Conservation (phyloP, 352 stramenopile species). For the Phytophthora crassamura region DNA sequence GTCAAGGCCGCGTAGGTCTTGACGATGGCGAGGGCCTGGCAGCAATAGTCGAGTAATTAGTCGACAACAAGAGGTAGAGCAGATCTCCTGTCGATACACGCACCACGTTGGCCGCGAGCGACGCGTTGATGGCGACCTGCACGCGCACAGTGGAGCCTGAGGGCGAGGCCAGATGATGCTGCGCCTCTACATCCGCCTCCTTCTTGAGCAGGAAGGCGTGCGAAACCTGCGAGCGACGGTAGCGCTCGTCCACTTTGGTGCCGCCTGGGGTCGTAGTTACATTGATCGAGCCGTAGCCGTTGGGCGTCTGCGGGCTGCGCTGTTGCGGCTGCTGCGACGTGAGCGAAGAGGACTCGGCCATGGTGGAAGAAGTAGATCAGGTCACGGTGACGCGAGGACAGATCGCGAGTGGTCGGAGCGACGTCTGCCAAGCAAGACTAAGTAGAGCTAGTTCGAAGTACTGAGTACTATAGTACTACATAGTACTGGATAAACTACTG, state of each 20-base stretch:
- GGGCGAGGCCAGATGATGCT: conserved; percentile 45
- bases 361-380: not conserved
- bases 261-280: conserved; percentile 23
- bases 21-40: conserved; percentile 59
- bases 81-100: conserved; percentile 16
- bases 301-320: conserved; percentile 20
- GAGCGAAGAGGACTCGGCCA: conserved; percentile 26
- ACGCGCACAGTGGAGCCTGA: conserved; percentile 43
- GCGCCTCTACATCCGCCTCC: conserved; percentile 53
- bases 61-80: conserved; percentile 1
- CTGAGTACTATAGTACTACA: too few species aligned
- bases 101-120: conserved; percentile 76
- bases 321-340: conserved; percentile 7
- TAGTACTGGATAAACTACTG: too few species aligned
- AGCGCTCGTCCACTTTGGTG: conserved; percentile 33
- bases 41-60: conserved; percentile 6
- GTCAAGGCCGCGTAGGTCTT: conserved; percentile 84
- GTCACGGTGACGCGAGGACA: not conserved
- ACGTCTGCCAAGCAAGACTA: too few species aligned
- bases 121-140: conserved; percentile 75
- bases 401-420: conserved; percentile 17
- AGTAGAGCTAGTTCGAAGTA: too few species aligned
- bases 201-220: conserved; percentile 73
- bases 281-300: conserved; percentile 29
- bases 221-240: conserved; percentile 71